Conservation (phyloP, 345 rosid genomes). For the Bruguiera gymnorhiza region DNA sequence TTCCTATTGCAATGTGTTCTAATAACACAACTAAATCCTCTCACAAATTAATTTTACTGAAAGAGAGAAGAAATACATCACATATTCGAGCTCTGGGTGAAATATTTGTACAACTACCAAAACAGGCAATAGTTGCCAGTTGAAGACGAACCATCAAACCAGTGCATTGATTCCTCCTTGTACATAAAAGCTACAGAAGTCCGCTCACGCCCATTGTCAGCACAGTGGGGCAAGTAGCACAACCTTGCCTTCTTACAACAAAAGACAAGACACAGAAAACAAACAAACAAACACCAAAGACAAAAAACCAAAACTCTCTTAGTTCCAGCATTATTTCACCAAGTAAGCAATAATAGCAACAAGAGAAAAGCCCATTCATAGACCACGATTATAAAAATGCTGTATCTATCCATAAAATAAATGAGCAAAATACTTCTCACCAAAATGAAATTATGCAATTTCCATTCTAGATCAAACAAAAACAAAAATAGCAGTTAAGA, state of each 20-base stretch:
- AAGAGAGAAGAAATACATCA: slow-evolving; percentile 26
- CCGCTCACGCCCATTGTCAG: slow-evolving; percentile 87
- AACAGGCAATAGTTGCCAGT: slow-evolving; percentile 83
- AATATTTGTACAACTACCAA: slow-evolving; percentile 63
- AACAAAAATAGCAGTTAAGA: slow-evolving; percentile 53
- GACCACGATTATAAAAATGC: slow-evolving; percentile 33
- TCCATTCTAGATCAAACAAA: slow-evolving; percentile 83
- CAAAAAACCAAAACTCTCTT: slow-evolving; percentile 70
- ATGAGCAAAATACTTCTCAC: slow-evolving; percentile 45
- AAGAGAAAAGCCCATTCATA: slow-evolving; percentile 39
- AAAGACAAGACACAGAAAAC: slow-evolving; percentile 61
- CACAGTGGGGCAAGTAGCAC: slow-evolving; percentile 87
- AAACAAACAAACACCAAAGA: slow-evolving; percentile 79
- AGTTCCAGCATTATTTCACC: slow-evolving; percentile 75
- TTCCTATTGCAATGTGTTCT: slow-evolving; percentile 18
- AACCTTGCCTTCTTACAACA: slow-evolving; percentile 89
- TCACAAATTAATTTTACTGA: slow-evolving; percentile 18
- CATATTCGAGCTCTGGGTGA: slow-evolving; percentile 36
- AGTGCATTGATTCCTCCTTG: slow-evolving; percentile 88
- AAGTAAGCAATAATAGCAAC: slow-evolving; percentile 49
- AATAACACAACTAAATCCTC: slow-evolving; percentile 16
- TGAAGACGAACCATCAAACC: slow-evolving; percentile 89
- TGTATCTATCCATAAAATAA: slow-evolving; percentile 23
- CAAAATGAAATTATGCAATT: slow-evolving; percentile 78
- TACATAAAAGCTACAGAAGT: slow-evolving; percentile 85